These are phyloP conservation scores for Rhodotorula kratochvilovae DNA, from an alignment of 768 basidiomycete genomes.

Conservation along the genomic window DNA sequence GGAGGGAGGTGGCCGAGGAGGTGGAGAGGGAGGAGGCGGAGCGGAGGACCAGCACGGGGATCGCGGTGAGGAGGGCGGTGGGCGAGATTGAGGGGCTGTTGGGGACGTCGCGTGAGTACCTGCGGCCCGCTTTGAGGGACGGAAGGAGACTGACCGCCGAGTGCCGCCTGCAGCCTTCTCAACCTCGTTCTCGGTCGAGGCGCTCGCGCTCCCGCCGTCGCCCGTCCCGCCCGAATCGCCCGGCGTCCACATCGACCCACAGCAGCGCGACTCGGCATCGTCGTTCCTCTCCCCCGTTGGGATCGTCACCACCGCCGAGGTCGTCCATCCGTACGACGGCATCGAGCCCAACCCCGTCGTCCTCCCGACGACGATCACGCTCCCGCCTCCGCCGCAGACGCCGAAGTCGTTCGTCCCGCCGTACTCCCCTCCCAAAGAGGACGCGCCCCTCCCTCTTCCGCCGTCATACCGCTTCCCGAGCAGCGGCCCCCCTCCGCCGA, in stretches of 20 bases:
- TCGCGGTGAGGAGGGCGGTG: neutral
- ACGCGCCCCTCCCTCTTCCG: neutral
- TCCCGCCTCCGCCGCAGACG: too few relatives aligned
- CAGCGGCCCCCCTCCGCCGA: neutral
- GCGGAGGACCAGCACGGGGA: neutral
- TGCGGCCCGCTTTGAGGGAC: neutral
- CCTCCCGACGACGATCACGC: too few relatives aligned
- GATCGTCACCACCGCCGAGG: slow-evolving; percentile 1
- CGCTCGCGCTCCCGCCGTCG: neutral
- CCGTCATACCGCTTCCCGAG: neutral
- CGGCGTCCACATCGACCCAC: neutral
- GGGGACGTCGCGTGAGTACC: neutral
- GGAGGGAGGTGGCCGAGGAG: neutral
- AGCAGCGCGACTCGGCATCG: neutral
- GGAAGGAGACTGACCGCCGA: neutral
- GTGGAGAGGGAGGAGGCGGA: neutral
- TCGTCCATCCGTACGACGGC: neutral
- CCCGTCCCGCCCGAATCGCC: neutral
- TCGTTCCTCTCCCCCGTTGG: neutral
- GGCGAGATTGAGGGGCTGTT: neutral
- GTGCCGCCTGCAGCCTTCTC: neutral
- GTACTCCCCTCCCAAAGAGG: too few relatives aligned
- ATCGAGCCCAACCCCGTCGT: too few relatives aligned
- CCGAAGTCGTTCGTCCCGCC: too few relatives aligned
- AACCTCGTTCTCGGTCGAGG: slow-evolving; percentile 1